Evolutionary conservation across 345 rosid genomes (phyloP), one percentile per base, ranked within the genome.

Genomic region (Gossypium sturtianum): DNA sequence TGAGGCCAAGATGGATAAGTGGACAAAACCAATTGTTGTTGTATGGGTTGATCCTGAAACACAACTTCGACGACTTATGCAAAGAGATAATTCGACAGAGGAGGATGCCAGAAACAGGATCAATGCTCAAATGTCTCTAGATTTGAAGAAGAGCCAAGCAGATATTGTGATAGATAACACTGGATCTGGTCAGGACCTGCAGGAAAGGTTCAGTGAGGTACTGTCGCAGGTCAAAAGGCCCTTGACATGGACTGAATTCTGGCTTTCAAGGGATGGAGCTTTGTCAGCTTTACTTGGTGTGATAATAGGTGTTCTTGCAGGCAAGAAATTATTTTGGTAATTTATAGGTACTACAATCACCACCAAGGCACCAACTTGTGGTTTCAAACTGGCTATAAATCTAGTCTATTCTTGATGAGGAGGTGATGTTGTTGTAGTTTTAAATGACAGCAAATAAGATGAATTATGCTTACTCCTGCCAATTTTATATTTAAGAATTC

Each of bases 261-360:
- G 86, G 87, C 90, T 86, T 72, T 91, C 98, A n/a, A 92, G 97
- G 68, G 87, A 87, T 43, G 97, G 96, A 82, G 94, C 85, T 57
- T 47, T 89, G 48, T 74, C 86, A 10, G 84, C 84, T 49, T 74
- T 91, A 67, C 73, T 83, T 75, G 88, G 84, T 9, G 74, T 88
- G 23, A 45, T 75, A 38, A 43, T 80, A 17, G 94, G 86, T 41
- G 85, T 89, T 69, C 74, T 87, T 78, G 81, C 74, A 20, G 70
- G 79, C 78, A 86, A 79, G 78, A 87, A 82, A 61, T 38, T 81
- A 12, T 47, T 82, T 53, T 56, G 47, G 59, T 48, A 58, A 54
- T 52, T 75, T 63, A 63, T 25, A 74, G 61, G 27, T 23, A 53
- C 2, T 19, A 29, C 60, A 56, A 56, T n/a, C 2, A 56, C 3